These are phyloP conservation scores for Astrothelium macrocarpum DNA, from an alignment of 495 filamentous ascomycete species.

Conservation along the genomic window DNA sequence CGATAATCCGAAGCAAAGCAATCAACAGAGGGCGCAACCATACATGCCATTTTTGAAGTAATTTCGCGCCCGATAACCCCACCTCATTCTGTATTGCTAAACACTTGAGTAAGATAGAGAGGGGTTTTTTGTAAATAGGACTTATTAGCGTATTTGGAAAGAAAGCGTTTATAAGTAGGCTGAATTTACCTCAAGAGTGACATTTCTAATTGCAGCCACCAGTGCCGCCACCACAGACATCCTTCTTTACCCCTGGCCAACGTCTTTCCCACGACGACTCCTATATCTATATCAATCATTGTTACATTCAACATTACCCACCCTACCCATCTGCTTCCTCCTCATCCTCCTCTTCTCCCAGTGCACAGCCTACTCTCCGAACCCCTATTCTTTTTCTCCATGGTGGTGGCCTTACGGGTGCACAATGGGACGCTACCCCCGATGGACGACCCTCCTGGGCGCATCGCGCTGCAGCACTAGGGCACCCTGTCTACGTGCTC, in stretches of 20 bases:
- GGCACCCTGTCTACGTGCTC: background rate
- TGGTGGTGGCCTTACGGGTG: conserved; percentile 1
- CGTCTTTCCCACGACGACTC: background rate
- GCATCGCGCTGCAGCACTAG: background rate
- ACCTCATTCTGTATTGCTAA: no score
- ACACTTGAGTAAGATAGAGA: no score
- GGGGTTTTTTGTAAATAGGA: no score
- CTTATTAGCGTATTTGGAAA: no score
- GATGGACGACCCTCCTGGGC: background rate
- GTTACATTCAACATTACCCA: background rate
- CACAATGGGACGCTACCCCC: background rate
- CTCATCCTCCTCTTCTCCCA: background rate
- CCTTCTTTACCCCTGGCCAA: conserved; percentile 1
- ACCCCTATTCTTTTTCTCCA: background rate
- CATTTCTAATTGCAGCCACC: no score
- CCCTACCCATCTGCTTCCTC: background rate
- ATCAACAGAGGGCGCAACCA: no score
- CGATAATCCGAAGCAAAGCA: no score
- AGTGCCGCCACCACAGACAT: background rate
- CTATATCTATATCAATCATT: conserved; percentile 6
- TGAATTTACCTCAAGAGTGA: no score
- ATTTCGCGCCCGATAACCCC: no score
- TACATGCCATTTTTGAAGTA: no score
- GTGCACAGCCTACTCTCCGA: background rate
- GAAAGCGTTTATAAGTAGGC: no score